Base-by-base conservation (phyloP, 129 eudicot species). In the Oenanthe sinensis region DNA sequence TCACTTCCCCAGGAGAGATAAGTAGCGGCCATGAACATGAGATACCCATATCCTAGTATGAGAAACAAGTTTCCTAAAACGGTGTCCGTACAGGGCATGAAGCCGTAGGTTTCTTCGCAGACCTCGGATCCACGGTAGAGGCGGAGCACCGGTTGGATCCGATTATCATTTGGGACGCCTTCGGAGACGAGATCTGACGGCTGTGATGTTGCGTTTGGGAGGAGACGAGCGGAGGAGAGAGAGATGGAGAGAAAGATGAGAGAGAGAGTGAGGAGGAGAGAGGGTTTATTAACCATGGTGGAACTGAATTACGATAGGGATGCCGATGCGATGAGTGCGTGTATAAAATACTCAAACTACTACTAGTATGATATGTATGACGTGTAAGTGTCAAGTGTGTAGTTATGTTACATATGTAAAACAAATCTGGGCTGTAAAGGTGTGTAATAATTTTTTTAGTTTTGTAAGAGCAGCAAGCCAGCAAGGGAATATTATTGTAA, bases 91-190 rank as follows among this genome's bases (percentile, higher is more conserved):
- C 91, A 88, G 0, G 91, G 91, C 83, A 88, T 26, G 74, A 88
- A 88, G 0, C 91, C 91, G 81, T 88, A 88, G 20, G 89, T 83
- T 79, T 88, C 85, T 40, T 88, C 91, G 26, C 91, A 88, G 26
- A 47, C 84, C 17, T 71, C 4, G 3, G 60, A 1, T 44, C 77
- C 36, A 33, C 36, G 36, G 36, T 33, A 33, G 36, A 78, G 81
- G 1, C 26, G 58, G 55, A 86, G 82, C 48, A 78, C 49, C 70
- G 76, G 45, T 39, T 26, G 55, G 67, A 78, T 60, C 76, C 47
- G 71, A 20, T 1, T 26, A 84, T 33, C 1, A 33, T 33, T 33
- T 33, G 36, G 36, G 36, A 33, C 36, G 71, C 92, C 97, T 45
- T 90, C 92, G 42, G 93, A 83, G 58, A 88, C 47, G 28, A 87